Conservation (phyloP, 1,284 basidiomycete genomes). For the Fomitopsis betulina region DNA sequence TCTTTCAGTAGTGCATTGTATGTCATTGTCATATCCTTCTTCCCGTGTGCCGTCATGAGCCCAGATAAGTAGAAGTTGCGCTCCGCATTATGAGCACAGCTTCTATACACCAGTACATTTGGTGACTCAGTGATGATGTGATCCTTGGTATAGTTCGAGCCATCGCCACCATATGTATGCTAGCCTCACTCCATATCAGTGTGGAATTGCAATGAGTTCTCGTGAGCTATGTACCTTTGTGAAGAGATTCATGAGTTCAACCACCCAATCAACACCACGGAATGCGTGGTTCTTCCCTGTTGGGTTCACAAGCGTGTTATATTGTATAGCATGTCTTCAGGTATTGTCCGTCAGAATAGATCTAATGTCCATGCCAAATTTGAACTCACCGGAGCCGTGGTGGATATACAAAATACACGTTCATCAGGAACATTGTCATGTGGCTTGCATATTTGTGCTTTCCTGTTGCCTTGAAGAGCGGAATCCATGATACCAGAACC, state of each 20-base stretch:
- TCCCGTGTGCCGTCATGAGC: background rate
- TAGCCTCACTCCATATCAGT: too few relatives aligned
- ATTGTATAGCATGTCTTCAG: slow-evolving; percentile 18
- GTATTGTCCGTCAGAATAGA: background rate
- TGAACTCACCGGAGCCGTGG: slow-evolving; percentile 19
- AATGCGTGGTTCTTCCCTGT: slow-evolving; percentile 16
- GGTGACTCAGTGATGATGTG: background rate
- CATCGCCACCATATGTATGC: background rate
- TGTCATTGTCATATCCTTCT: background rate
- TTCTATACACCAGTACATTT: background rate
- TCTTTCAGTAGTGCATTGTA: background rate
- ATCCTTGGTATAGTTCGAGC: background rate
- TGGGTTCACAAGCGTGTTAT: slow-evolving; percentile 23
- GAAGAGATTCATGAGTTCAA: slow-evolving; percentile 21
- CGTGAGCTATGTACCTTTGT: too few relatives aligned
- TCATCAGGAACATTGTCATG: too few relatives aligned
- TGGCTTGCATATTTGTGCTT: too few relatives aligned
- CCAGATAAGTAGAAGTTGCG: background rate
- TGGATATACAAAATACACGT: too few relatives aligned
- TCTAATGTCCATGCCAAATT: background rate
- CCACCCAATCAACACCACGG: slow-evolving; percentile 21
- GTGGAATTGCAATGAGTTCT: too few relatives aligned
- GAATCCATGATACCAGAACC: too few relatives aligned
- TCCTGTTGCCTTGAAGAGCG: too few relatives aligned
- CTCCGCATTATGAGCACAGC: background rate